Percentiles rank a stretch among this genome's conserved stretches.
phyloP scores from a whole-genome alignment of 176 grass and related monocot species.

The Hsuehochloa calcarea region DNA sequence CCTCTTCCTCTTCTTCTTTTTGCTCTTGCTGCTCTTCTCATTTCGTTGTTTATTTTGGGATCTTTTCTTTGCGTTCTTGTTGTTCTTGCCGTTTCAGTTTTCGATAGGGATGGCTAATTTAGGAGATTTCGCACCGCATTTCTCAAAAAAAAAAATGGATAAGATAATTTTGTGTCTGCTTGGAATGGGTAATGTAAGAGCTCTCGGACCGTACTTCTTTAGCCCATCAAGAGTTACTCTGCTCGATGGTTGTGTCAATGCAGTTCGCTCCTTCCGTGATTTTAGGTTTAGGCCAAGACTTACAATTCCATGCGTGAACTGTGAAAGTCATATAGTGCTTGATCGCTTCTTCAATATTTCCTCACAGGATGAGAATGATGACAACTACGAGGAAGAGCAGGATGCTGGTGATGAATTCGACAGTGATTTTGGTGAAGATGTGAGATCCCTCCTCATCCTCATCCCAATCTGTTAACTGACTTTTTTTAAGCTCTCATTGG shows the following conservation, averaged over 20 bases:
- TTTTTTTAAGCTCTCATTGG: background rate
- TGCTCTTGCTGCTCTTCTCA: background rate
- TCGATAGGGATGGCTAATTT: background rate
- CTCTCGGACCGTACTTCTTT: background rate
- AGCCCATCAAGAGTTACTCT: background rate
- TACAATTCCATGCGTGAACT: background rate
- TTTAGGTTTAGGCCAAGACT: background rate
- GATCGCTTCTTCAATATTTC: background rate
- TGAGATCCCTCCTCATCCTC: constrained; percentile 40
- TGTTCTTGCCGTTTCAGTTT: background rate
- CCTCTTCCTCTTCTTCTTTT: background rate
- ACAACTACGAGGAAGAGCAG: constrained; percentile 71
- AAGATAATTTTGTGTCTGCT: background rate
- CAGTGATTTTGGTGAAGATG: constrained; percentile 78
- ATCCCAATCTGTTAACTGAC: background rate
- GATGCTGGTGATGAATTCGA: constrained; percentile 80
- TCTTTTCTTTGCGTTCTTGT: background rate
- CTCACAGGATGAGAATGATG: constrained; percentile 75
- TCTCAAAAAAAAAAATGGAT: too few relatives aligned
- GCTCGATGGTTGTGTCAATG: background rate
- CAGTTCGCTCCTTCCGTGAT: background rate
- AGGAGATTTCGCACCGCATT: background rate
- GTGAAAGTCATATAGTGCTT: background rate
- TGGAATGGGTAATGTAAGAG: background rate
- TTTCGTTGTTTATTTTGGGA: background rate